Percentiles rank a stretch among this genome's conserved stretches.
phyloP scores from a whole-genome alignment of 306 rosid genomes.

The Astragalus glycyphyllos region DNA sequence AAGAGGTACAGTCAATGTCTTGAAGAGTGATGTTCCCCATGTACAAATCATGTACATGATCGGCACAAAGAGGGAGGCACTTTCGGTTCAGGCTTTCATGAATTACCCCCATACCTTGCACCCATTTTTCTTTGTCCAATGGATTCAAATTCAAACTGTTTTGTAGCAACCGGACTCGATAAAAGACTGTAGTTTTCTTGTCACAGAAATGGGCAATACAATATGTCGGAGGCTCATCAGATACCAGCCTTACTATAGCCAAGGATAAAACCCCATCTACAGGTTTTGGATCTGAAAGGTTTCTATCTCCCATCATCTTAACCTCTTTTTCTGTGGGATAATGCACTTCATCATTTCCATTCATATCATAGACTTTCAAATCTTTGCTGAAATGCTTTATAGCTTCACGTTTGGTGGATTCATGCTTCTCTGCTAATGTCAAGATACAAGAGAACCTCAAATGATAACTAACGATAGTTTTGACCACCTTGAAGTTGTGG shows the following conservation, averaged over 20 bases:
- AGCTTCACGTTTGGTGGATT: constrained; percentile 77
- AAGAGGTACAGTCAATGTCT: constrained; percentile 72
- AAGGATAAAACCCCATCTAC: constrained; percentile 74
- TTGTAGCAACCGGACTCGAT: constrained; percentile 71
- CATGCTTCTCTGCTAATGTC: constrained; percentile 91
- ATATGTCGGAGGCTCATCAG: constrained; percentile 63
- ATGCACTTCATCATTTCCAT: constrained; percentile 70
- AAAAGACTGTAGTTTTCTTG: constrained; percentile 57
- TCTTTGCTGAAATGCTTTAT: constrained; percentile 84
- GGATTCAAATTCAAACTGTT: constrained; percentile 60
- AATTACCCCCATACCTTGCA: constrained; percentile 73
- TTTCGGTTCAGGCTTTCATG: constrained; percentile 66
- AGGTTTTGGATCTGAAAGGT: constrained; percentile 82
- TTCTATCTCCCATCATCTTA: constrained; percentile 88
- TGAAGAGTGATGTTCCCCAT: constrained; percentile 73
- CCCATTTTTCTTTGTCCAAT: constrained; percentile 64
- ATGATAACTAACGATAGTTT: constrained; percentile 81
- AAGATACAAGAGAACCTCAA: constrained; percentile 90
- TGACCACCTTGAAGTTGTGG: constrained; percentile 83
- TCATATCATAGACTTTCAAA: constrained; percentile 71
- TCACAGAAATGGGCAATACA: constrained; percentile 88
- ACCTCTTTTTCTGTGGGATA: constrained; percentile 89
- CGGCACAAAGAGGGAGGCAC: constrained; percentile 81
- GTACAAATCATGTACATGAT: constrained; percentile 73
- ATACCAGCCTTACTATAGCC: constrained; percentile 75